Evolutionary conservation across 2,329 filamentous ascomycete species (phyloP).

Genomic region (Nemania bipapillata): DNA sequence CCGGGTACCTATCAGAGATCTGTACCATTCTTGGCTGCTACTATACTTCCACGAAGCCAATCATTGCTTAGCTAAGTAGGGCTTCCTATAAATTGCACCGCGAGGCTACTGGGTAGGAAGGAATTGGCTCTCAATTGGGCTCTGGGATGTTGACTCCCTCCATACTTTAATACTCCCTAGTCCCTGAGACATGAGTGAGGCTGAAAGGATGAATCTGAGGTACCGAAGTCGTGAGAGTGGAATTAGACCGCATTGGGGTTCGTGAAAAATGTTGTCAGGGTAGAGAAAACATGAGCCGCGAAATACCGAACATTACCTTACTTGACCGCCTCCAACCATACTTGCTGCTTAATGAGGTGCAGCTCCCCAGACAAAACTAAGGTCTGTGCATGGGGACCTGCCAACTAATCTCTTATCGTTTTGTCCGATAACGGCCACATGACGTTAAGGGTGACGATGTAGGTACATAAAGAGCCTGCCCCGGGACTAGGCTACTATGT

Average conservation of each 20-base stretch:
- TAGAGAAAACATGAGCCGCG: conserved; percentile 36
- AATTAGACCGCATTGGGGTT: conserved; percentile 29
- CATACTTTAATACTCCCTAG: not conserved
- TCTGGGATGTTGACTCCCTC: not conserved
- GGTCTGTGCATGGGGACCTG: not conserved
- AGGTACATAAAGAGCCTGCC: not conserved
- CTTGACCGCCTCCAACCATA: conserved; percentile 40
- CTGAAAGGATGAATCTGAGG: conserved; percentile 13
- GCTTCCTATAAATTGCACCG: not conserved
- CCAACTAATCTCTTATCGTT: conserved; percentile 28
- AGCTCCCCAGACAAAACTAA: too few species aligned
- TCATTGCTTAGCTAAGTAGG: not conserved
- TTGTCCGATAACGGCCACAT: conserved; percentile 9
- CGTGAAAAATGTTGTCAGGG: conserved; percentile 24
- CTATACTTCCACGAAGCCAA: conserved; percentile 1
- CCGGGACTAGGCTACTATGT: not conserved
- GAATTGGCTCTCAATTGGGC: conserved; percentile 1
- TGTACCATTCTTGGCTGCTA: not conserved
- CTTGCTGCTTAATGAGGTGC: too few species aligned
- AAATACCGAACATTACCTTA: conserved; percentile 48
- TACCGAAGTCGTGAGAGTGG: conserved; percentile 16
- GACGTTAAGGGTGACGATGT: not conserved
- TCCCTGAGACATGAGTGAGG: conserved; percentile 12
- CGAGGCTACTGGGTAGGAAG: not conserved
- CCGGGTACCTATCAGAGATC: not conserved